Base-by-base conservation (phyloP, 805 yeast genomes). In the Ogataea corticis region DNA sequence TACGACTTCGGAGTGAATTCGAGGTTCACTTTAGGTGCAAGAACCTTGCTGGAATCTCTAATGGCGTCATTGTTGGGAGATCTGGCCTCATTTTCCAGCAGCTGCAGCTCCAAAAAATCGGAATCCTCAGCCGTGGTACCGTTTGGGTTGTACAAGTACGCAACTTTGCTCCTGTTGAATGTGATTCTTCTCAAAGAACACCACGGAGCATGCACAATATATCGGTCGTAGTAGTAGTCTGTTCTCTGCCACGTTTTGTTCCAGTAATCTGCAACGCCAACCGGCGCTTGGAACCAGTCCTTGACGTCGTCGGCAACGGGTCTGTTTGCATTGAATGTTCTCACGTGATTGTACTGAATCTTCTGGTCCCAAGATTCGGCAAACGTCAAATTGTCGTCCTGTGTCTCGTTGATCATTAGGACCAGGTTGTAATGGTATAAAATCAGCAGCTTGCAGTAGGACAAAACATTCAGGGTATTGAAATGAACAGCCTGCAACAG, bases 201-300 rank as follows among this genome's bases (percentile, higher is more conserved):
- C 30, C 57, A 47, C 0, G 72, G 73, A 11, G 67, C 61, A 49
- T 72, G 71, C 7, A 65, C 48, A 5, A 70, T 38, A 44, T 69
- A 69, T 38, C 73, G 51, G 47, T 72, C 73, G 49, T 66, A 65
- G 33, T 67, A 57, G 48, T 72, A 73, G 37, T 63, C 71, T 1
- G 75, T 55, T 43, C 68, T 53, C 12, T 52, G 38, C 68, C 70
- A 65, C 2, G 58, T 30, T 21, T 52, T 59, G 7, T n/a, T 11
- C 4, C 49, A n/a, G 11, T 52, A 45, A 4, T 62, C 61, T 3
- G 19, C 27, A 6, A 56, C 10, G 3, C 23, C 42, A 2, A 40
- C 38, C 12, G 65, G 62, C n/a, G 64, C 57, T 35, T 54, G 55
- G 48, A 64, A 64, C 51, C 51, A 38, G 2, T 39, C 41, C 14